phyloP scores from a whole-genome alignment of 169 alveolate genomes.

The Toxoplasma gondii region DNA sequence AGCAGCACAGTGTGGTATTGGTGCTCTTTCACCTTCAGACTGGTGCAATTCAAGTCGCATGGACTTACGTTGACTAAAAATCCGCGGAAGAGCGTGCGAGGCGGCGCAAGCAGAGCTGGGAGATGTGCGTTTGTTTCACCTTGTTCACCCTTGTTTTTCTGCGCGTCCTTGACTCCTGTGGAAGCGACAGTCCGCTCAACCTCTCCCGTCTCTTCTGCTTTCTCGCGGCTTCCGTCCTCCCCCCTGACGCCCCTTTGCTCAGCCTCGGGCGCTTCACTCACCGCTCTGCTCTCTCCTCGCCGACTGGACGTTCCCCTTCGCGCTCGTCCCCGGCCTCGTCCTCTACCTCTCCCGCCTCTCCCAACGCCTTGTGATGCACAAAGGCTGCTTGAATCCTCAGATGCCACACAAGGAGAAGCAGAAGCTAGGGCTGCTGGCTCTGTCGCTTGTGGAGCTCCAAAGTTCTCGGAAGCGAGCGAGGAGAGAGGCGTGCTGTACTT shows the following conservation, averaged over 20 bases:
- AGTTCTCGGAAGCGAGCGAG: no score
- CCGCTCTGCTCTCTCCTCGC: background rate
- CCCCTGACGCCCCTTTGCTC: background rate
- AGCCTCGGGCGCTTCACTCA: background rate
- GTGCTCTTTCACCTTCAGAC: no score
- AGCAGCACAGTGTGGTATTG: no score
- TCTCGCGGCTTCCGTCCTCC: no score
- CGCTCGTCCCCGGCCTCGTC: background rate
- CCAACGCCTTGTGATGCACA: background rate
- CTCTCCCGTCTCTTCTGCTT: background rate
- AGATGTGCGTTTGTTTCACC: background rate
- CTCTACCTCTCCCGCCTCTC: background rate
- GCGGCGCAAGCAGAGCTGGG: background rate
- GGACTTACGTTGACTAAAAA: conserved; percentile 22
- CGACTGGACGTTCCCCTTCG: background rate
- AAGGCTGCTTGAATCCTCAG: background rate
- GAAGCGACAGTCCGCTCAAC: background rate
- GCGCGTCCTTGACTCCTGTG: background rate
- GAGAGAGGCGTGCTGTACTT: background rate
- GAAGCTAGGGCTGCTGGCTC: no score
- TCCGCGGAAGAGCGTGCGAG: background rate
- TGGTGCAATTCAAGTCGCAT: no score
- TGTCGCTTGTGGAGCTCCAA: no score
- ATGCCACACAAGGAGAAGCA: no score
- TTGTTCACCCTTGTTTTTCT: no score